These are phyloP conservation scores for Saprolegnia diclina DNA, from an alignment of 352 stramenopile species.

Conservation along the genomic window DNA sequence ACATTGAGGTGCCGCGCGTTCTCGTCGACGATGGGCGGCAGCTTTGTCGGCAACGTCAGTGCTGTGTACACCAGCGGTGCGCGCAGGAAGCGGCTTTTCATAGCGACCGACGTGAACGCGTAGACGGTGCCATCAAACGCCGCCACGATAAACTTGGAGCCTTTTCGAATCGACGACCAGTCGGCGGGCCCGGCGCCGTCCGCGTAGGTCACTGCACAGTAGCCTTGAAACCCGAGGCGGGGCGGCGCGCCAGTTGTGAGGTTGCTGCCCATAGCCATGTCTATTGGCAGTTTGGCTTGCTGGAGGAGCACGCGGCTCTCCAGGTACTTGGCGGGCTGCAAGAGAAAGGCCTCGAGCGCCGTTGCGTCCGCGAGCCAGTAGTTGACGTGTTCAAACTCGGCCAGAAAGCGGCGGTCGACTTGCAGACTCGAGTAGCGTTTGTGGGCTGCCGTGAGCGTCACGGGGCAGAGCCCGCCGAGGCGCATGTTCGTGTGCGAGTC, in stretches of 20 bases:
- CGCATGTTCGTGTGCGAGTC: background rate
- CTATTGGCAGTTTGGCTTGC: background rate
- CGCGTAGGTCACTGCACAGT: slow-evolving; percentile 14
- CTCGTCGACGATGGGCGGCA: slow-evolving; percentile 10
- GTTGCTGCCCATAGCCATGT: slow-evolving; percentile 2
- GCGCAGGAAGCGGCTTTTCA: slow-evolving; percentile 10
- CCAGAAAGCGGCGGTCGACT: background rate
- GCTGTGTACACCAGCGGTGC: background rate
- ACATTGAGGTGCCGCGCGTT: background rate
- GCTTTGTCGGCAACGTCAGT: slow-evolving; percentile 5
- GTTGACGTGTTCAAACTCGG: slow-evolving; percentile 3
- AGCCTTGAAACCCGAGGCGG: slow-evolving; percentile 11
- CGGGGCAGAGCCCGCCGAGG: background rate
- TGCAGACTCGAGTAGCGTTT: background rate
- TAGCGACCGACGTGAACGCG: background rate
- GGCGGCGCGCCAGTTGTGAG: background rate
- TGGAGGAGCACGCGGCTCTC: background rate
- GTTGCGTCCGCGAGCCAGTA: background rate
- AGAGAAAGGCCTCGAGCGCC: background rate
- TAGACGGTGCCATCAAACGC: slow-evolving; percentile 6
- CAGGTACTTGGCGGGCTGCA: background rate
- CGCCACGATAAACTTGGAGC: slow-evolving; percentile 9
- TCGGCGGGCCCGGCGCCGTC: background rate
- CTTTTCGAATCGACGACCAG: slow-evolving; percentile 14
- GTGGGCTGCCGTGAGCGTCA: background rate